Evolutionary conservation across 164 flowering plant genomes (phyloP).

Genomic region (Taxillus chinensis): DNA sequence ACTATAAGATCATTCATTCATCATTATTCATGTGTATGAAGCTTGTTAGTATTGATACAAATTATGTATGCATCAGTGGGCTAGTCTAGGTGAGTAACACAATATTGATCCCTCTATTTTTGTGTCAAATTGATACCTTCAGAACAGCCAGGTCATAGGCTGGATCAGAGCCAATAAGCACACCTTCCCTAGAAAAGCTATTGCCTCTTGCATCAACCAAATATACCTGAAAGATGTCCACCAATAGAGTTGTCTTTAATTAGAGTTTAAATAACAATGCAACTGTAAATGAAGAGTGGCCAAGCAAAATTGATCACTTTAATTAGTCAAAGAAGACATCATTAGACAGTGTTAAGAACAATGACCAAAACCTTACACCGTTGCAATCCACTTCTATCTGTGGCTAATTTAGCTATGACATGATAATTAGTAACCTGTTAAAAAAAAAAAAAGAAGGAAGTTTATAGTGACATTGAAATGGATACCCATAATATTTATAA

Average conservation of each 20-base stretch:
- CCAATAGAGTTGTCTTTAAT: background rate
- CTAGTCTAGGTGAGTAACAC: too few species aligned
- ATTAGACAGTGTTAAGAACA: background rate
- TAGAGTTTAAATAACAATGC: background rate
- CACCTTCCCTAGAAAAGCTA: constrained; percentile 45
- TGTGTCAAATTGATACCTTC: constrained; percentile 37
- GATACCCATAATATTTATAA: too few species aligned
- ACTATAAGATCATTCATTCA: too few species aligned
- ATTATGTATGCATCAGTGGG: too few species aligned
- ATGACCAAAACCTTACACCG: constrained; percentile 63
- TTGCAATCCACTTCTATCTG: constrained; percentile 58
- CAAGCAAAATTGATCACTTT: too few species aligned
- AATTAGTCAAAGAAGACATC: too few species aligned
- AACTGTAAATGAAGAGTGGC: too few species aligned
- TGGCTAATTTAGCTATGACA: constrained; percentile 72
- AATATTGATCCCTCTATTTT: background rate
- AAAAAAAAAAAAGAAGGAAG: background rate
- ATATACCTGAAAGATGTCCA: constrained; percentile 30
- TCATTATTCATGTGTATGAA: too few species aligned
- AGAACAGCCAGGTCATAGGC: constrained; percentile 80
- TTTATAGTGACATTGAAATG: too few species aligned
- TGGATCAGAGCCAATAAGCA: constrained; percentile 71
- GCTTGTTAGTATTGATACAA: too few species aligned
- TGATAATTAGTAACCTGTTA: constrained; percentile 88
- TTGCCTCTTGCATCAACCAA: constrained; percentile 57